These are phyloP conservation scores for Penicillium sp. DNA, from an alignment of 2,329 filamentous ascomycete genomes.

Conservation along the genomic window DNA sequence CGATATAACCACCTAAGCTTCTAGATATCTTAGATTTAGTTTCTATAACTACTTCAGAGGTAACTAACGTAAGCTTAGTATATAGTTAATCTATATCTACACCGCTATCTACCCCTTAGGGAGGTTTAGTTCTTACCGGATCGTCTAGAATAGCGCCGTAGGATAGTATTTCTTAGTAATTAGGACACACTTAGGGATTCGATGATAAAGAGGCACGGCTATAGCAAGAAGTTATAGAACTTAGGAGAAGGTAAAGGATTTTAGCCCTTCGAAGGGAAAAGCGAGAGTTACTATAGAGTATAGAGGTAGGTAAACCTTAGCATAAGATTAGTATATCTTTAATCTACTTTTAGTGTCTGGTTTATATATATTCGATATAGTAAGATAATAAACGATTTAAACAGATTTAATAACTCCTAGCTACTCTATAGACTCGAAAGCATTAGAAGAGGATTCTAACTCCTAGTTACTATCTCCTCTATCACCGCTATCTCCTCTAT, in stretches of 20 bases:
- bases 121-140: neutral
- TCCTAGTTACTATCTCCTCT: too few relatives aligned
- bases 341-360: neutral
- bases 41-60: neutral
- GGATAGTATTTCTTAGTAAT: neutral
- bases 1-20: neutral
- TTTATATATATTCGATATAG: neutral
- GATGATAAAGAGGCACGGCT: neutral
- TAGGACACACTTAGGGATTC: neutral
- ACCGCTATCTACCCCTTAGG: neutral
- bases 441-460: neutral
- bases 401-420: neutral
- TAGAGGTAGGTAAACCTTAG: neutral
- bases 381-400: neutral
- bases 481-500: neutral
- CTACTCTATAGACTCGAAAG: neutral
- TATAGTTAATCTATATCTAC: neutral
- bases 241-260: neutral
- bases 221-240: neutral
- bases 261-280: neutral
- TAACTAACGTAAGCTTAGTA: neutral
- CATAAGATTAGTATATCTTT: neutral
- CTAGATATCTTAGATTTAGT: neutral
- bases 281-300: neutral
- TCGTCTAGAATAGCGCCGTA: neutral